phyloP scores from a whole-genome alignment of 1,139 yeast genomes.

The Suhomyces bribrorum region DNA sequence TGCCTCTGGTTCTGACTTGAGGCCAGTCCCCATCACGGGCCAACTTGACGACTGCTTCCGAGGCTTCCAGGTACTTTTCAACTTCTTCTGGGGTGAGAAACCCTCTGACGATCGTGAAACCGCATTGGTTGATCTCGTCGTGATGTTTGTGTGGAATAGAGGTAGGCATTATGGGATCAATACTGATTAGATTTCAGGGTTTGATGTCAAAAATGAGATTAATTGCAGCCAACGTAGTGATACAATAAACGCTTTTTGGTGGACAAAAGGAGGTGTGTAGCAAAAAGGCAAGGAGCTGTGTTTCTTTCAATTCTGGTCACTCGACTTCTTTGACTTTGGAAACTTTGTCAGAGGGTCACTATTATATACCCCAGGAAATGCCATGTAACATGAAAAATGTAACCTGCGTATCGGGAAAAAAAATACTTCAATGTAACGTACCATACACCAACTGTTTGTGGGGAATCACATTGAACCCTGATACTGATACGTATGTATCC shows the following conservation, averaged over 20 bases:
- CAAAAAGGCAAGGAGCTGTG: background rate
- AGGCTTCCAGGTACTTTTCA: constrained; percentile 36
- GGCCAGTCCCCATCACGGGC: constrained; percentile 57
- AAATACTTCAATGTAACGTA: background rate
- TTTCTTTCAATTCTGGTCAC: background rate
- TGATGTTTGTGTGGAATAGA: constrained; percentile 14
- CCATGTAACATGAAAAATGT: background rate
- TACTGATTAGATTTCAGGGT: too few relatives aligned
- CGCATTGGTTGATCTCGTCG: constrained; percentile 42
- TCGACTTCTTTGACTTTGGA: too few relatives aligned
- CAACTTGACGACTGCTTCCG: constrained; percentile 43
- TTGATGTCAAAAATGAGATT: too few relatives aligned
- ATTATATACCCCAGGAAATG: background rate
- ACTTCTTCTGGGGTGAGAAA: constrained; percentile 47
- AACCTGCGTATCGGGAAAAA: background rate
- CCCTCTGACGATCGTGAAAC: constrained; percentile 45
- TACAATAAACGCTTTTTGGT: too few relatives aligned
- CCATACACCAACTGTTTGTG: background rate
- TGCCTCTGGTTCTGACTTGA: constrained; percentile 53
- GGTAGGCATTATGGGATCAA: constrained; percentile 5
- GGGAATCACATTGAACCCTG: too few relatives aligned
- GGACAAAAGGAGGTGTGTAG: too few relatives aligned
- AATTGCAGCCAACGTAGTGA: too few relatives aligned
- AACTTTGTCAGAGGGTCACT: too few relatives aligned
- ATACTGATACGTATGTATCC: too few relatives aligned